Evolutionary conservation across 495 filamentous ascomycete genomes (phyloP), one percentile per base, ranked within the genome.

Genomic region (Neurospora tetrasperma): DNA sequence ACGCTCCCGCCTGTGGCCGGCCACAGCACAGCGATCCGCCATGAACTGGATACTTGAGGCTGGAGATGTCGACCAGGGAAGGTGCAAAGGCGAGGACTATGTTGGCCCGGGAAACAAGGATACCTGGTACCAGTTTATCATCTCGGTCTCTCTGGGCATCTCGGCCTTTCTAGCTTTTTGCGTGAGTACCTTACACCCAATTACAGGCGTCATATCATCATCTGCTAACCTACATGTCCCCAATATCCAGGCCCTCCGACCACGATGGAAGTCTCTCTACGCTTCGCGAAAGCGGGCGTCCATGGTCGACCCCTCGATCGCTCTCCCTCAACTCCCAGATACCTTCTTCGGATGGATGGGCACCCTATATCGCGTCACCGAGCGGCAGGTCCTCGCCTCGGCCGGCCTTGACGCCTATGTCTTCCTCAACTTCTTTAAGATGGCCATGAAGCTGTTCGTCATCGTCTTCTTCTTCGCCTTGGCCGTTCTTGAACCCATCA

Each of bases 341-440:
- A 90, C 87, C 42, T 90, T 97, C 77, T 92, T 98, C 74, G 96
- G 94, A 78, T 99, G 96, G 96, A 96, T 98, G 42, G 90, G 93
- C 3, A 88, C 90, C 11, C 84, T 99, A n/a, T 96, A 95, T 85
- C 85, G 83, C 70, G 92, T 99, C 70, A 93, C 91, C 14, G 94
- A 98, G 62, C 88, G 97, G 77, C 90, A 98, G 80, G 89, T 98
- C 27, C 85, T 99, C 66, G 89, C 91, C 44, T 96, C 95, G 40
- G 94, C 94, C 14, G 96, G 96, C 0, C 85, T 99, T 66, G 96
- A 99, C 84, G 96, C 96, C 70, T 99, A 91, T 81, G 96, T 97
- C 75, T 97, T 98, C 76, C 86, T 99, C 14, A 88, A 90, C 31
- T 98, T 98, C 83, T 97, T 98, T 83, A 93, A 94, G 78, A 94